Percentiles rank a stretch among this genome's conserved stretches.
Evolutionary conservation across 148 eudicot species (phyloP).

Genomic region (Amaranthus cruentus): DNA sequence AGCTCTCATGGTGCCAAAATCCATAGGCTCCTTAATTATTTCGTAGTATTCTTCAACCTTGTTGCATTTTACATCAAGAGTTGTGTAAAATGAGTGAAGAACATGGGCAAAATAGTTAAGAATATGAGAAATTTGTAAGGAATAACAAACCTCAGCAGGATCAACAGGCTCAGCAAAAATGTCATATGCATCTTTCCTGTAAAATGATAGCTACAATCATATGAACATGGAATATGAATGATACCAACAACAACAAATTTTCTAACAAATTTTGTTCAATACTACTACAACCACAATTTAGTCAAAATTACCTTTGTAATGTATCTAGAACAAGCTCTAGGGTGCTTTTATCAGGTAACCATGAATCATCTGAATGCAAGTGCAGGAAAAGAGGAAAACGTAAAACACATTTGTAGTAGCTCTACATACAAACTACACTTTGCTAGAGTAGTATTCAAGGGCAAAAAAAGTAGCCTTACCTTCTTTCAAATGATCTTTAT

Average conservation of each 20-base stretch:
- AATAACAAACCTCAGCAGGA: constrained; percentile 53
- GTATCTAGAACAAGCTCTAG: constrained; percentile 72
- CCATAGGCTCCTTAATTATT: constrained; percentile 85
- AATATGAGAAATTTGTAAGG: no score
- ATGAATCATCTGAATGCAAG: constrained; percentile 21
- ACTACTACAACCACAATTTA: no score
- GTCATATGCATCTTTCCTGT: constrained; percentile 68
- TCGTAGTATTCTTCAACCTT: constrained; percentile 85
- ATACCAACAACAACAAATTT: background rate
- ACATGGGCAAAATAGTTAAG: background rate
- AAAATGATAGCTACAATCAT: background rate
- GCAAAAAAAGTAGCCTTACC: constrained; percentile 5
- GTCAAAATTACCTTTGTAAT: constrained; percentile 51
- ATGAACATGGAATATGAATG: background rate
- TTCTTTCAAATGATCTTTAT: background rate
- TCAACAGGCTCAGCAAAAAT: constrained; percentile 91
- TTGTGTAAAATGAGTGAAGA: background rate
- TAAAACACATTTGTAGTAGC: background rate
- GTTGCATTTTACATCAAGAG: constrained; percentile 2
- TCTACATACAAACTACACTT: constrained; percentile 9
- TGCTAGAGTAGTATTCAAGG: constrained; percentile 10
- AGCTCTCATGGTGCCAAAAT: constrained; percentile 90
- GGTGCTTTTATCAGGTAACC: constrained; percentile 49
- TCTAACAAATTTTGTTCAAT: background rate
- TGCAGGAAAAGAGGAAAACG: background rate